A percentile compares a stretch with the other conserved stretches of the same genome.
These are phyloP conservation scores for Didymella exigua DNA, from an alignment of 2,329 filamentous ascomycete species.

Conservation along the genomic window DNA sequence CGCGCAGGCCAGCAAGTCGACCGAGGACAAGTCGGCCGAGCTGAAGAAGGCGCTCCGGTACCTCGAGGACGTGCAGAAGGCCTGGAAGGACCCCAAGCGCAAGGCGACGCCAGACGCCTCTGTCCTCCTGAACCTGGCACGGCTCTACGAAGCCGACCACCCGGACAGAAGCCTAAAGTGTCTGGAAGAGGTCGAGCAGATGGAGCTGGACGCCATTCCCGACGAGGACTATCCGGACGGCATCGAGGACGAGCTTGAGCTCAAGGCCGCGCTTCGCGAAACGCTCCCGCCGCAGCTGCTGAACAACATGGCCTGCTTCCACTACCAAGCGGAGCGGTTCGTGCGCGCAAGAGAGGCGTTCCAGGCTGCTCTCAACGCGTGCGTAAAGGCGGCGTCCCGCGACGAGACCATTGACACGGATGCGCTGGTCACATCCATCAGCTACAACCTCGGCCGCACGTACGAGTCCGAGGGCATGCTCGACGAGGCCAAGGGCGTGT, in stretches of 20 bases:
- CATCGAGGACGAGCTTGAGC: conserved; percentile 50
- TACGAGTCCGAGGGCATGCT: conserved; percentile 84
- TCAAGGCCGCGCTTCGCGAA: conserved; percentile 70
- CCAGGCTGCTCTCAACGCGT: conserved; percentile 87
- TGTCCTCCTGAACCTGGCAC: conserved; percentile 87
- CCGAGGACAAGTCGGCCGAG: conserved; percentile 86
- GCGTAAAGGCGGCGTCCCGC: conserved; percentile 77
- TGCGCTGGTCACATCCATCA: conserved; percentile 91
- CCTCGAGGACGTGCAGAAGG: conserved; percentile 80
- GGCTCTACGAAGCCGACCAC: conserved; percentile 83
- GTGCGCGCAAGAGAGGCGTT: conserved; percentile 84
- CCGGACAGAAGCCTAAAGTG: conserved; percentile 93
- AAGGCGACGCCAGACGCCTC: conserved; percentile 80
- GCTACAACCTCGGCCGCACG: conserved; percentile 91
- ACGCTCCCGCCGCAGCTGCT: conserved; percentile 85
- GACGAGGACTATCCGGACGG: conserved; percentile 71
- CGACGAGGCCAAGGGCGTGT: conserved; percentile 85
- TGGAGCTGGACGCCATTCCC: conserved; percentile 80
- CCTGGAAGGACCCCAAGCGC: conserved; percentile 94
- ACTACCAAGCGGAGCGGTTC: conserved; percentile 85
- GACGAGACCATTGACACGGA: conserved; percentile 82
- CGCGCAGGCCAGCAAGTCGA: conserved; percentile 71
- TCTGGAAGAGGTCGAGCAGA: conserved; percentile 86
- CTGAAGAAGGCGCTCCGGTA: conserved; percentile 84
- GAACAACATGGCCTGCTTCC: conserved; percentile 97